Base-by-base conservation (phyloP, 2,329 filamentous ascomycete species). In the Xylariaceae sp. region DNA sequence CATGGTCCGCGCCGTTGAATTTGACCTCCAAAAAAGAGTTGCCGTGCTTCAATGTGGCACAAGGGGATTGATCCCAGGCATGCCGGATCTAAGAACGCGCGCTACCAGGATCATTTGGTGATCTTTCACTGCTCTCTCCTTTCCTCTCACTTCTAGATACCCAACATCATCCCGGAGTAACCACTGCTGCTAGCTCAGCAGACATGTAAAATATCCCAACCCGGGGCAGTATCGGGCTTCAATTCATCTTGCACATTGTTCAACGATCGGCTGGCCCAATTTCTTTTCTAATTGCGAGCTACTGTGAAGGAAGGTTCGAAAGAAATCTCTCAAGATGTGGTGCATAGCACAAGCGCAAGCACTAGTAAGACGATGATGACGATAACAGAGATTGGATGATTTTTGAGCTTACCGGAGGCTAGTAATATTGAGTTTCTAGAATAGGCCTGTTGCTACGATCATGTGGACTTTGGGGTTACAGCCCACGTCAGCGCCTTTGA, bases 1-100 rank as follows among this genome's bases (percentile, higher is more conserved):
- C 50, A 83, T 83, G 75, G 75, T 85, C 39, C 75, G 78, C 50
- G 71, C 78, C 0, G 80, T 82, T 16, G 78, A 84, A 57, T 84
- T 85, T 61, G 78, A 84, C 61, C 71, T 85, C 41, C 77, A 79
- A 26, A 72, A 77, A 42, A 76, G 78, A 39, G 72, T 70, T 47
- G 82, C 82, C 4, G 69, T 72, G 8, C 68, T 85, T 21, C 71
- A 75, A 54, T 81, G 83, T 26, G 82, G 82, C n/a, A 81, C 80
- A 7, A 72, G 82, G 33, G 77, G 77, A 6, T 66, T 81, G n/a
- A 74, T 71, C 4, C 73, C 75, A 1, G 79, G 75, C 0, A 68
- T 73, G 48, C 71, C 68, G 1, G 81, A 84, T 60, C 59, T 73
- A 26, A 78, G 80, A 57, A 77, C 74, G 4, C 73, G 73, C n/a